These are phyloP conservation scores for Colletotrichum nymphaeae DNA, from an alignment of 2,329 filamentous ascomycete genomes.

Conservation along the genomic window DNA sequence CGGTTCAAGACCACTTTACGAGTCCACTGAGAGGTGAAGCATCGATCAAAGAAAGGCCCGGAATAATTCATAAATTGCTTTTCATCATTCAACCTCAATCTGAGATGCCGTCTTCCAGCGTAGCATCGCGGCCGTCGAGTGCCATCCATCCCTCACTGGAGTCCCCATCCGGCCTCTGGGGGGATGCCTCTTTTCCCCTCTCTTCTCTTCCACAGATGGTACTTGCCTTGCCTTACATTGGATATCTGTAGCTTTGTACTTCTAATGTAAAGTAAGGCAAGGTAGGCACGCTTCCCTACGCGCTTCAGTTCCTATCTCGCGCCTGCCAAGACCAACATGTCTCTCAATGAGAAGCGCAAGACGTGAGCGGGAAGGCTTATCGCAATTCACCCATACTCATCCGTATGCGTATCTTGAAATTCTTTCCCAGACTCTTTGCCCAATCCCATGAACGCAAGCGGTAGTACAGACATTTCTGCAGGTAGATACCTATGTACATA, in stretches of 20 bases:
- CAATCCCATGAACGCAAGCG: background rate
- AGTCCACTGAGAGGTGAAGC: background rate
- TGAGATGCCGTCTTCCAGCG: background rate
- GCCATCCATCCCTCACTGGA: background rate
- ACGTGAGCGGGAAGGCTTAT: background rate
- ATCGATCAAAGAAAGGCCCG: background rate
- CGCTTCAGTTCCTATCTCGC: background rate
- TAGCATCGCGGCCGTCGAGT: background rate
- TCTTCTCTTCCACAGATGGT: background rate
- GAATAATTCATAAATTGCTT: background rate
- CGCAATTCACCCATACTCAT: background rate
- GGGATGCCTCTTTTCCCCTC: background rate
- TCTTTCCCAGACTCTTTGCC: background rate
- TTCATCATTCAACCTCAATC: background rate
- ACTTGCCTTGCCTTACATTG: too few relatives aligned
- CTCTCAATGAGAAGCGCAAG: background rate
- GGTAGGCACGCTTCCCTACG: background rate
- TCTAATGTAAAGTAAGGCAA: too few relatives aligned
- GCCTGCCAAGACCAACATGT: background rate
- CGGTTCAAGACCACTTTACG: slow-evolving; percentile 22
- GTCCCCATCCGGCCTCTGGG: background rate
- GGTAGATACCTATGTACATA: background rate
- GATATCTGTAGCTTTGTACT: too few relatives aligned
- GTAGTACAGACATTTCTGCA: background rate
- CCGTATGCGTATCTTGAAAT: background rate